These are phyloP conservation scores for Trichoderma sp. DNA, from an alignment of 2,329 filamentous ascomycete genomes.

Conservation along the genomic window DNA sequence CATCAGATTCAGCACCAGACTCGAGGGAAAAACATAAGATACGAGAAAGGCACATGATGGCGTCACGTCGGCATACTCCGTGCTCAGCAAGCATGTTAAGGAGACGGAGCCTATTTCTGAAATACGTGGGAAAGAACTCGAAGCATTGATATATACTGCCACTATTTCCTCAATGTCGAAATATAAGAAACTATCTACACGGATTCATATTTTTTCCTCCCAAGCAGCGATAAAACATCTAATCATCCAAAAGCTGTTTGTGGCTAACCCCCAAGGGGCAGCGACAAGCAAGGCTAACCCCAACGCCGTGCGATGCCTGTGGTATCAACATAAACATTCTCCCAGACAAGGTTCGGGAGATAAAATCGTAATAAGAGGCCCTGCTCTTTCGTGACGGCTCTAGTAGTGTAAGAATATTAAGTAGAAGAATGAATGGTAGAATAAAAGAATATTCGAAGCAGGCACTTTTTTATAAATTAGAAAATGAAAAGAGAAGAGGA, in stretches of 20 bases:
- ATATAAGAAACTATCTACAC: not conserved
- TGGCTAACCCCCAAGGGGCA: constrained; percentile 1
- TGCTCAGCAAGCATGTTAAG: not conserved
- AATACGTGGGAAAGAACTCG: not conserved
- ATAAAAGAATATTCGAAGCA: not conserved
- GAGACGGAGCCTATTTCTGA: not conserved
- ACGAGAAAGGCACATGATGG: not conserved
- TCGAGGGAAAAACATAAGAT: not conserved
- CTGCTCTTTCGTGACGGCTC: constrained; percentile 22
- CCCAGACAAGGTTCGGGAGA: not conserved
- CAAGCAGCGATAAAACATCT: constrained; percentile 2
- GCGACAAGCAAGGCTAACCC: constrained; percentile 25
- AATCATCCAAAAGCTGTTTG: constrained; percentile 15
- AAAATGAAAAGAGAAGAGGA: not conserved
- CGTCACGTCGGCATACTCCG: not conserved
- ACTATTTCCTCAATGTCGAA: not conserved
- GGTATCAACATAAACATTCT: constrained; percentile 28
- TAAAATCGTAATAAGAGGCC: constrained; percentile 25
- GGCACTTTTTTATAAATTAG: not conserved
- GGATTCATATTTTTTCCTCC: not conserved
- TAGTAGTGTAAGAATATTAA: constrained; percentile 24
- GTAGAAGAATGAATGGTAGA: constrained; percentile 10
- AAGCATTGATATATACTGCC: not conserved
- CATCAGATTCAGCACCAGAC: not conserved
- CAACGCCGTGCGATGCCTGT: constrained; percentile 29